A percentile compares a stretch with the other conserved stretches of the same genome.
Conservation (phyloP, 352 stramenopile genomes). For the Globisporangium yorkense region DNA sequence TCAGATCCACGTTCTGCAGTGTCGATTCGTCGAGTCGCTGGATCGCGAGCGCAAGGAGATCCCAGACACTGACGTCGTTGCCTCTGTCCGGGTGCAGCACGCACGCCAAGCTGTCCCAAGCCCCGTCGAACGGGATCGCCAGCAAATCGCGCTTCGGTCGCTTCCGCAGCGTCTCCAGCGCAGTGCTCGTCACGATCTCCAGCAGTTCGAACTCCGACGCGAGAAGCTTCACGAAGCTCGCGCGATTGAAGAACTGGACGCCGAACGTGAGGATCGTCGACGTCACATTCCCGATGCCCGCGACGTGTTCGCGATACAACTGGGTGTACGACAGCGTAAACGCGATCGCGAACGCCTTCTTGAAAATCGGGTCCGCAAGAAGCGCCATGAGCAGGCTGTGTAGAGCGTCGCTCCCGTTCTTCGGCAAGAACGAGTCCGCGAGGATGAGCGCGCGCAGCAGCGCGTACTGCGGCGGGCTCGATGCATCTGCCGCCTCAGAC, state of each 20-base stretch:
- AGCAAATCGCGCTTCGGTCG: slow-evolving; percentile 39
- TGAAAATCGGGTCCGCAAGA: slow-evolving; percentile 96
- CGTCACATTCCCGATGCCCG: slow-evolving; percentile 62
- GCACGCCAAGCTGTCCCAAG: slow-evolving; percentile 37
- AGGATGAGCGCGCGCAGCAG: slow-evolving; percentile 77
- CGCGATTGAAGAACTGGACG: slow-evolving; percentile 99
- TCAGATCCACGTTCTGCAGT: slow-evolving; percentile 46
- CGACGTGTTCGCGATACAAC: slow-evolving; percentile 71
- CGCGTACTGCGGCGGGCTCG: slow-evolving; percentile 27
- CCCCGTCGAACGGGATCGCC: slow-evolving; percentile 39
- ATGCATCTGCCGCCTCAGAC: slow-evolving; percentile 15
- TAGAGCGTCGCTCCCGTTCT: slow-evolving; percentile 68
- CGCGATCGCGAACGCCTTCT: slow-evolving; percentile 91
- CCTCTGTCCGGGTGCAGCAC: slow-evolving; percentile 29
- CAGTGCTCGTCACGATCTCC: slow-evolving; percentile 61
- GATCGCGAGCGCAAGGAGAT: slow-evolving; percentile 63
- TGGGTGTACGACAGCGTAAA: slow-evolving; percentile 94
- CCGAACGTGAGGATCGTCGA: slow-evolving; percentile 91
- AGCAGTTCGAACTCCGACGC: slow-evolving; percentile 67
- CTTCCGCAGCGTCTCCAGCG: slow-evolving; percentile 64
- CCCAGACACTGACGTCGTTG: slow-evolving; percentile 46
- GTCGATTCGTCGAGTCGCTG: slow-evolving; percentile 30
- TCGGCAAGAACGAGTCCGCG: slow-evolving; percentile 77
- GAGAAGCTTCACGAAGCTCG: slow-evolving; percentile 92
- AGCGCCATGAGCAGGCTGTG: slow-evolving; percentile 95